Evolutionary conservation across 176 grass and related monocot species (phyloP), one percentile per base, ranked within the genome.

Genomic region (Oryza australiensis): DNA sequence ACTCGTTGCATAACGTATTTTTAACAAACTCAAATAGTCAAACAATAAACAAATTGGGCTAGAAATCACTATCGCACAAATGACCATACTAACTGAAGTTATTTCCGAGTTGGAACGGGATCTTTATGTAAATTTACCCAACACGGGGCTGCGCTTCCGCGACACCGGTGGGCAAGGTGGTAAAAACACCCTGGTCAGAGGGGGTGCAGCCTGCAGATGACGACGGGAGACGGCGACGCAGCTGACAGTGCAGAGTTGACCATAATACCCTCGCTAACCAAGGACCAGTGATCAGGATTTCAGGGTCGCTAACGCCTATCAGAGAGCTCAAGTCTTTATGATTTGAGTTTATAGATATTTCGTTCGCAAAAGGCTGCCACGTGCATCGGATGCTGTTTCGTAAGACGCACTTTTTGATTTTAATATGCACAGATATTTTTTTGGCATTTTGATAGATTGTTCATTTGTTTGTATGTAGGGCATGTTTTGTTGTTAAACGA

Each of bases 201-300:
- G 3, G 5, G 46, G 46, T 20, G 27, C 51, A 26, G 70, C 41
- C 55, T 30, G 82, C 51, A 32, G 41, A 6, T 42, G 64, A 71
- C 12, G 9, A 51, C 70, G 12, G 63, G 32, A 5, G 77, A 85
- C 1, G 79, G 53, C 65, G 77, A 89, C 77, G 82, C 45, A 62
- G 33, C 87, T 85, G 64, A 1, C 18, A 20, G 0, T 9, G 5
- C 5, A 28, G 7, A 60, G 49, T 5, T 80, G 55, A 75, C 81
- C 2, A 0, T 40, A 18, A 18, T 88, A 41, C 76, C 87, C 76
- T 75, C 0, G 10, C 11, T 3, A 8, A 45, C 60, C 45, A 62
- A 74, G 76, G 62, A 40, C 82, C 64, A 81, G 38, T 42, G 55
- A 70, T 64, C 48, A 62, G 20, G 49, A 18, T 26, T 48, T 48